These are phyloP conservation scores for Pseudoturritis turrita DNA, from an alignment of 345 rosid species.

Conservation along the genomic window DNA sequence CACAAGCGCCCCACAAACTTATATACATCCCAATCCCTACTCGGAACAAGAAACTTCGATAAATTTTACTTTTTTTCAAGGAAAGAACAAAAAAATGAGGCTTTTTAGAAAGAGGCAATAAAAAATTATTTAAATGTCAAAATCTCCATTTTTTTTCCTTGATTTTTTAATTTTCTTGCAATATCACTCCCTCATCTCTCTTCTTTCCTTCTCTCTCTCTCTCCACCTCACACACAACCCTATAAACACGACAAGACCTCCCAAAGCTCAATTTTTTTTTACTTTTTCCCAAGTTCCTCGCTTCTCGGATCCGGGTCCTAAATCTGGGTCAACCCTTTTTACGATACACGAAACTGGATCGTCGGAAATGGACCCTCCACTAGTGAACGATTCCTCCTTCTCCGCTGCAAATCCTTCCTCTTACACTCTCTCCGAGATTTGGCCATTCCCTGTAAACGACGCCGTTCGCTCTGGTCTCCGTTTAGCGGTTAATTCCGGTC, in stretches of 20 bases:
- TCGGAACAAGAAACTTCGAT: no score
- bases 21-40: no score
- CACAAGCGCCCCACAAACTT: no score
- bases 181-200: neutral
- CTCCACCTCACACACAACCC: constrained; percentile 23
- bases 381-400: constrained; percentile 70
- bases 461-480: constrained; percentile 54
- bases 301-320: constrained; percentile 41
- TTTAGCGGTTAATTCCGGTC: constrained; percentile 43
- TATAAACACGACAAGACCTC: constrained; percentile 24
- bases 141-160: no score
- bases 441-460: constrained; percentile 62
- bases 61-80: no score
- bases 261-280: neutral
- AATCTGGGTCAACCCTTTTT: constrained; percentile 14
- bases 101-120: no score
- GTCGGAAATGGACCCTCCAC: constrained; percentile 77
- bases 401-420: constrained; percentile 80
- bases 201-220: neutral
- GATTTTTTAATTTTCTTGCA: neutral
- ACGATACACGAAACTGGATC: neutral
- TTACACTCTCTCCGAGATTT: constrained; percentile 83
- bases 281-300: constrained; percentile 1
- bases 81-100: no score
- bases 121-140: no score